Percentiles rank a stretch among this genome's conserved stretches.
These are phyloP conservation scores for Citropsis articulata DNA, from an alignment of 345 rosid species.

Conservation along the genomic window DNA sequence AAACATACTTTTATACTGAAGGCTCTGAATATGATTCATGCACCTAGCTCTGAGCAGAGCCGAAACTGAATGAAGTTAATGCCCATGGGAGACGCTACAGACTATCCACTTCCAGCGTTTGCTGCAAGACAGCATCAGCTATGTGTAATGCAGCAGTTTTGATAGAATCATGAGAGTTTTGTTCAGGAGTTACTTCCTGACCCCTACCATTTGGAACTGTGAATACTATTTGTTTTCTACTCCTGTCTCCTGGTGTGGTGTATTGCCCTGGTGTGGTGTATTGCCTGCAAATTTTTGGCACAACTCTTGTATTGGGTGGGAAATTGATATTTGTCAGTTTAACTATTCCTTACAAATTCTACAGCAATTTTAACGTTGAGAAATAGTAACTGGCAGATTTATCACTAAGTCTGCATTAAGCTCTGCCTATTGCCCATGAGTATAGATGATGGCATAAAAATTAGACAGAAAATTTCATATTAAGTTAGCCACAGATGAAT, in stretches of 20 bases:
- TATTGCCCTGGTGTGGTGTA: neutral
- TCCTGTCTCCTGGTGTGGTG: neutral
- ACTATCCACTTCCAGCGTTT: neutral
- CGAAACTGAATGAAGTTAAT: neutral
- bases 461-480: no score
- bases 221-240: neutral
- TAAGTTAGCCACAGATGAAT: no score
- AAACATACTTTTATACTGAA: conserved; percentile 63
- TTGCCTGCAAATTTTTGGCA: neutral
- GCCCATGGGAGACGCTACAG: neutral
- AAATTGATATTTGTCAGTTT: no score
- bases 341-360: no score
- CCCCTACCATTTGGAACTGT: neutral
- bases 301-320: neutral
- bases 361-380: no score
- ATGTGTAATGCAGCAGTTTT: neutral
- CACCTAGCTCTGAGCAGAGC: conserved; percentile 12
- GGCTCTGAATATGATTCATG: conserved; percentile 68
- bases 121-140: neutral
- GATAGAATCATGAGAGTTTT: neutral
- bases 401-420: no score
- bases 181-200: neutral
- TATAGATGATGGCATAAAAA: no score
- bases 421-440: no score
- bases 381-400: neutral